A percentile compares a stretch with the other conserved stretches of the same genome.
phyloP scores from a whole-genome alignment of 176 grass and related monocot genomes.

The Musa itinerans region DNA sequence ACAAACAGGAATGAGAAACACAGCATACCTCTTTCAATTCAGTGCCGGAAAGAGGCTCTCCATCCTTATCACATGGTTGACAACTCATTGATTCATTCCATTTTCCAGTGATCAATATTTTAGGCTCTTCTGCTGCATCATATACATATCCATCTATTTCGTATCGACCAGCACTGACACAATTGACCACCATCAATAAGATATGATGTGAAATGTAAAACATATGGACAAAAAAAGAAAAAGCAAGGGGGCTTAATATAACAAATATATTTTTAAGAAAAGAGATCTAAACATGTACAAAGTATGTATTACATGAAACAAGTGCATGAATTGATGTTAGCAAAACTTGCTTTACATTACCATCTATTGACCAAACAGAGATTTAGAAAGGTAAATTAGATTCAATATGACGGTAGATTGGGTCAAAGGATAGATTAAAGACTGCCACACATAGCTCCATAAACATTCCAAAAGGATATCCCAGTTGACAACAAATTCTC shows the following conservation, averaged over 20 bases:
- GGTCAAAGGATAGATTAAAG: no score
- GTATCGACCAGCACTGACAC: conserved; percentile 62
- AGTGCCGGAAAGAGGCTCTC: conserved; percentile 77
- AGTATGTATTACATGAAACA: not conserved
- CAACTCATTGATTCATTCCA: conserved; percentile 76
- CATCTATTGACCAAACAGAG: no score
- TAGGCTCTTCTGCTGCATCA: conserved; percentile 78
- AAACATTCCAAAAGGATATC: no score
- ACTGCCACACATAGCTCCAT: no score
- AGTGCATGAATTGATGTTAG: not conserved
- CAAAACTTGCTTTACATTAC: not conserved
- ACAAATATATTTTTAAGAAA: not conserved
- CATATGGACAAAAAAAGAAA: not conserved
- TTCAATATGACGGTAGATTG: no score
- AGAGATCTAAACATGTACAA: not conserved
- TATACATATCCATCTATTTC: conserved; percentile 98
- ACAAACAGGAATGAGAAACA: no score
- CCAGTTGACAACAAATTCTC: no score
- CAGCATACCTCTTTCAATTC: conserved; percentile 56
- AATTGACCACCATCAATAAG: not conserved
- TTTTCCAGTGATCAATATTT: conserved; percentile 88
- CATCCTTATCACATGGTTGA: conserved; percentile 89
- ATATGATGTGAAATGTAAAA: not conserved
- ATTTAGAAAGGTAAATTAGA: no score
- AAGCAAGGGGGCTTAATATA: not conserved